Evolutionary conservation across 163 green algal genomes (phyloP).

Genomic region (Scenedesmus sp.): DNA sequence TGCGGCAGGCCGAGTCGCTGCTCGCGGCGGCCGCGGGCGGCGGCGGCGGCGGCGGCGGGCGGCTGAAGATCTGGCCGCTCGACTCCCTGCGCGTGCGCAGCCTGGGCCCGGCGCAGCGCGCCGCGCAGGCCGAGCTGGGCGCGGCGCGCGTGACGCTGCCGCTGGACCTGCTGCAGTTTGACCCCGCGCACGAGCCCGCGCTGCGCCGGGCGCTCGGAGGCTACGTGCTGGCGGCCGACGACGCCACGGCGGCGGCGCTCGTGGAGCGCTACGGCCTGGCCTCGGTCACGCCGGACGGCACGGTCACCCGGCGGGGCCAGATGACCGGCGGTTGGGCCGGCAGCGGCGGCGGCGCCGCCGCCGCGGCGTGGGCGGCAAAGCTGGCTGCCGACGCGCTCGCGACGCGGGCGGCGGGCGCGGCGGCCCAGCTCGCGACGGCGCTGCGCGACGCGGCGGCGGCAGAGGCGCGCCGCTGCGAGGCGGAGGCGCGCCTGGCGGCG

Average conservation of each 20-base stretch:
- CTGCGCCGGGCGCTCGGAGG: constrained; percentile 52
- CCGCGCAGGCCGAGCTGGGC: constrained; percentile 43
- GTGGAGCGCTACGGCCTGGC: constrained; percentile 37
- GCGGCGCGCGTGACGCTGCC: constrained; percentile 28
- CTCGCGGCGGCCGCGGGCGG: constrained; percentile 11
- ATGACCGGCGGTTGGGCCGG: constrained; percentile 52
- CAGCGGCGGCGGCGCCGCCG: neutral
- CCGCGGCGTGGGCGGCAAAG: neutral
- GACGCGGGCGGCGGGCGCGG: constrained; percentile 17
- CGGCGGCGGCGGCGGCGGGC: neutral
- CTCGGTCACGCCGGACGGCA: constrained; percentile 47
- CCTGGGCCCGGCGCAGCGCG: constrained; percentile 22
- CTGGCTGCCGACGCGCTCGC: constrained; percentile 14
- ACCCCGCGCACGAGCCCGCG: neutral
- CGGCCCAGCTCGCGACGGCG: neutral
- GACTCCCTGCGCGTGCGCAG: constrained; percentile 30
- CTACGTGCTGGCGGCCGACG: constrained; percentile 51
- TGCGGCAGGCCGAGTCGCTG: constrained; percentile 28
- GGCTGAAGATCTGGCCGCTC: constrained; percentile 54
- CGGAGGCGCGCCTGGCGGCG: neutral
- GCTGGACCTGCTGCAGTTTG: constrained; percentile 42
- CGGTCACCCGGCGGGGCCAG: constrained; percentile 44
- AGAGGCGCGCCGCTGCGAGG: neutral
- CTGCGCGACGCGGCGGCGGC: constrained; percentile 3
- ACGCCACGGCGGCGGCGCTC: constrained; percentile 46